Percentiles rank a stretch among this genome's conserved stretches.
Conservation (phyloP, 2,329 filamentous ascomycete species). For the Aspergillus sp. region DNA sequence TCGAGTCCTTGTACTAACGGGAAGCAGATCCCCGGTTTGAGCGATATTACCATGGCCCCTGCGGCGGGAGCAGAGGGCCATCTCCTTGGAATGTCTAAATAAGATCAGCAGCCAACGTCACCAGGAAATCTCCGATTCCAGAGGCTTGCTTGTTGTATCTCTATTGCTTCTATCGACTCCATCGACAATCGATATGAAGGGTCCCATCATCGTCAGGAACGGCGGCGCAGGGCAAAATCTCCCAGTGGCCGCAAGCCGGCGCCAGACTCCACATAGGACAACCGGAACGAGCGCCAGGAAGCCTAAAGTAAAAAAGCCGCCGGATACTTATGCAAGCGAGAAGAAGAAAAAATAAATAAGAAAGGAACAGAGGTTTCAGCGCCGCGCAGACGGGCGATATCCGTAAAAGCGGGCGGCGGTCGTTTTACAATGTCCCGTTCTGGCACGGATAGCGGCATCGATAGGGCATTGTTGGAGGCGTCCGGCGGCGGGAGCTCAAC, state of each 20-base stretch:
- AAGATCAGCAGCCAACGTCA: neutral
- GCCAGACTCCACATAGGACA: no score
- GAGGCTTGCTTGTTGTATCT: neutral
- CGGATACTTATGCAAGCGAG: neutral
- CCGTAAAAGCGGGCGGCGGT: slow-evolving; percentile 1
- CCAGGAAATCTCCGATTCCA: neutral
- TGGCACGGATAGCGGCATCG: slow-evolving; percentile 19
- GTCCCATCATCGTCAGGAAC: neutral
- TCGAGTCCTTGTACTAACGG: neutral
- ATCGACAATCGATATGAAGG: neutral
- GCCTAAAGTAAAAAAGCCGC: neutral
- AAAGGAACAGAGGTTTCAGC: neutral
- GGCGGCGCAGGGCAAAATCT: neutral
- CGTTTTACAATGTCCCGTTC: slow-evolving; percentile 16
- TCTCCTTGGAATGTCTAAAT: neutral
- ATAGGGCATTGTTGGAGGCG: slow-evolving; percentile 15
- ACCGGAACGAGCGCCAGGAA: neutral
- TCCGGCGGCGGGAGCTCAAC: slow-evolving; percentile 1
- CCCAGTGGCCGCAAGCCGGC: neutral
- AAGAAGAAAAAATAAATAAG: neutral
- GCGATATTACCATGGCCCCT: neutral
- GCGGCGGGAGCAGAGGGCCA: neutral
- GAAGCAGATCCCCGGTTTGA: neutral
- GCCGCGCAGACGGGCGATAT: neutral
- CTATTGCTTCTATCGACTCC: neutral